Evolutionary conservation across 208 protist genomes (phyloP).

Genomic region (Wallacemonas sp.): DNA sequence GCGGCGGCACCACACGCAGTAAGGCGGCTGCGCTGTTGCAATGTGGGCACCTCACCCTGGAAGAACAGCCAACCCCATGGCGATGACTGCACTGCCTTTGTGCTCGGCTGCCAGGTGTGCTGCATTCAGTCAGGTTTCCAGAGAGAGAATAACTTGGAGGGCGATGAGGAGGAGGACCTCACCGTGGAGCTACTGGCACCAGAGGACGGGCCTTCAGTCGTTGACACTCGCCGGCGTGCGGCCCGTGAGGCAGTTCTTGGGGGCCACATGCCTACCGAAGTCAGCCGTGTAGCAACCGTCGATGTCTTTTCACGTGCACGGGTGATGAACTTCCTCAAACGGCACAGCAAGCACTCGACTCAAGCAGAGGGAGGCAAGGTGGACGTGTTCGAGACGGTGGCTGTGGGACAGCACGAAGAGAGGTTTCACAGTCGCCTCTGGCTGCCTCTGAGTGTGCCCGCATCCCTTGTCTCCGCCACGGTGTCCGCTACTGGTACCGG

Average conservation of each 20-base stretch:
- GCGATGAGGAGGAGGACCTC: not conserved
- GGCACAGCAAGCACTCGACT: constrained; percentile 36
- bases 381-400: constrained; percentile 13
- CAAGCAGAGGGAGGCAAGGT: constrained; percentile 24
- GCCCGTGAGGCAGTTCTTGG: not conserved
- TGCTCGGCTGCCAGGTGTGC: too few species aligned
- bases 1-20: too few species aligned
- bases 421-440: constrained; percentile 45
- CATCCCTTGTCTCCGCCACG: constrained; percentile 1
- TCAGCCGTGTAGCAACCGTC: constrained; percentile 31
- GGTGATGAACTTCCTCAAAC: constrained; percentile 81
- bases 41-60: too few species aligned
- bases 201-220: too few species aligned
- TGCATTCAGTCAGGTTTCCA: too few species aligned
- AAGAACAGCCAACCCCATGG: too few species aligned
- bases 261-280: constrained; percentile 12
- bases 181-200: not conserved
- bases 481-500: not conserved
- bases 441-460: constrained; percentile 24
- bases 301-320: constrained; percentile 70
- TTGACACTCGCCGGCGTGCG: not conserved
- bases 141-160: too few species aligned
- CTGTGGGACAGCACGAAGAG: not conserved
- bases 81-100: too few species aligned
- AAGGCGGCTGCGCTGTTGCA: too few species aligned